Evolutionary conservation across 31 red algal species (phyloP).

Genomic region (Bonnemaisonia californica): DNA sequence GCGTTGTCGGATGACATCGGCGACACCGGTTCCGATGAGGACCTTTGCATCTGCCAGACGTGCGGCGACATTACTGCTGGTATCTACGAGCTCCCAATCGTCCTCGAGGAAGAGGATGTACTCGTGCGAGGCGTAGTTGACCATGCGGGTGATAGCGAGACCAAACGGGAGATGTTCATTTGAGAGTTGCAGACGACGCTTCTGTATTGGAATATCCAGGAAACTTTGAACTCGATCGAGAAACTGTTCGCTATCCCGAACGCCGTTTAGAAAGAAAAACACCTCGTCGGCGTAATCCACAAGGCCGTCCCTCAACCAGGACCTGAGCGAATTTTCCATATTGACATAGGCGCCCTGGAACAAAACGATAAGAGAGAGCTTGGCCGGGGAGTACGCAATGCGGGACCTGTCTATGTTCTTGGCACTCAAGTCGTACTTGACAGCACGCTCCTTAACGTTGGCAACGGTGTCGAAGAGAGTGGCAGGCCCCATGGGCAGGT

Average conservation of each 20-base stretch:
- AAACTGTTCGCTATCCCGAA: too few species aligned
- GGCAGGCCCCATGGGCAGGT: too few species aligned
- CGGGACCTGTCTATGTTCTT: not conserved
- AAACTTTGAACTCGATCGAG: too few species aligned
- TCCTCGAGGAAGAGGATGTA: conserved; percentile 13
- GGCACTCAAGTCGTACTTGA: not conserved
- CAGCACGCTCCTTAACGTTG: not conserved
- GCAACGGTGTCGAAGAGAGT: not conserved
- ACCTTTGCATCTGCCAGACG: conserved; percentile 6
- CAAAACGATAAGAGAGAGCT: not conserved
- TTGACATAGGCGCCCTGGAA: not conserved
- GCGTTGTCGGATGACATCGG: conserved; percentile 34
- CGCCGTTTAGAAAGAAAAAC: not conserved
- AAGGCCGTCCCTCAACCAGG: not conserved
- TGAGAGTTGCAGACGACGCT: not conserved
- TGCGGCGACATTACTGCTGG: not conserved
- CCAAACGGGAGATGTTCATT: conserved; percentile 1
- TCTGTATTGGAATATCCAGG: not conserved
- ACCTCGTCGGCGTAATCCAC: not conserved
- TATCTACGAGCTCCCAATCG: conserved; percentile 16
- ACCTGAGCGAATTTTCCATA: not conserved
- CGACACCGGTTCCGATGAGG: conserved; percentile 6
- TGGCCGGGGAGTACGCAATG: not conserved
- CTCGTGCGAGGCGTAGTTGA: not conserved
- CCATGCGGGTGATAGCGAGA: not conserved